phyloP scores from a whole-genome alignment of 306 rosid species.

The Amphicarpaea edgeworthii region DNA sequence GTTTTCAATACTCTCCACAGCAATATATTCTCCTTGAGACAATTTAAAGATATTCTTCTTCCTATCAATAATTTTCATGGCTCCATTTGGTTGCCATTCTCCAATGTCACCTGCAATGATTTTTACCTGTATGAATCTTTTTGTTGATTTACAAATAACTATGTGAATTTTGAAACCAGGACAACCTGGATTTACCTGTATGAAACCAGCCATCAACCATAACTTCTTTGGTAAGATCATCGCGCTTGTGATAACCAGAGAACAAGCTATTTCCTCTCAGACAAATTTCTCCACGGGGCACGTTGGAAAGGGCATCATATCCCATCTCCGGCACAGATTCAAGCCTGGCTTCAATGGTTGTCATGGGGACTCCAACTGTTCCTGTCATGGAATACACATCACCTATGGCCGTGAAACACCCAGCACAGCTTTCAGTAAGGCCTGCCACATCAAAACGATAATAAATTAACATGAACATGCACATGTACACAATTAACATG shows the following conservation, averaged over 20 bases:
- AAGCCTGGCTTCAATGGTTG: constrained; percentile 90
- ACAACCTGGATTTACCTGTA: constrained; percentile 67
- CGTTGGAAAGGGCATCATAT: constrained; percentile 77
- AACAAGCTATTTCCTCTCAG: constrained; percentile 76
- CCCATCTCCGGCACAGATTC: constrained; percentile 67
- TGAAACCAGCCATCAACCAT: constrained; percentile 94
- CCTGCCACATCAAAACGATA: constrained; percentile 52
- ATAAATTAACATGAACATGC: constrained; percentile 9
- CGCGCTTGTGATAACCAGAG: constrained; percentile 85
- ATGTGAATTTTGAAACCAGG: background rate
- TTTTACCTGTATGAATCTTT: background rate
- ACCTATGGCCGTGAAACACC: constrained; percentile 77
- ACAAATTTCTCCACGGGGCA: constrained; percentile 88
- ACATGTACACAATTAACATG: constrained; percentile 33
- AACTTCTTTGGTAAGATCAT: constrained; percentile 82
- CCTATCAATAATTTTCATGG: constrained; percentile 91
- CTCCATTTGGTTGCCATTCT: constrained; percentile 92
- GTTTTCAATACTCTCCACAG: constrained; percentile 90
- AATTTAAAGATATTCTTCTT: constrained; percentile 92
- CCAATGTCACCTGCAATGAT: constrained; percentile 86
- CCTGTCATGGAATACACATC: constrained; percentile 79
- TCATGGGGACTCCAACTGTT: constrained; percentile 82
- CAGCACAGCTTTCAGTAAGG: constrained; percentile 90
- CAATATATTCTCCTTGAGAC: constrained; percentile 95
- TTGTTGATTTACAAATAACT: background rate